Conservation (phyloP, 768 basidiomycete genomes). For the Agrocybe praecox region DNA sequence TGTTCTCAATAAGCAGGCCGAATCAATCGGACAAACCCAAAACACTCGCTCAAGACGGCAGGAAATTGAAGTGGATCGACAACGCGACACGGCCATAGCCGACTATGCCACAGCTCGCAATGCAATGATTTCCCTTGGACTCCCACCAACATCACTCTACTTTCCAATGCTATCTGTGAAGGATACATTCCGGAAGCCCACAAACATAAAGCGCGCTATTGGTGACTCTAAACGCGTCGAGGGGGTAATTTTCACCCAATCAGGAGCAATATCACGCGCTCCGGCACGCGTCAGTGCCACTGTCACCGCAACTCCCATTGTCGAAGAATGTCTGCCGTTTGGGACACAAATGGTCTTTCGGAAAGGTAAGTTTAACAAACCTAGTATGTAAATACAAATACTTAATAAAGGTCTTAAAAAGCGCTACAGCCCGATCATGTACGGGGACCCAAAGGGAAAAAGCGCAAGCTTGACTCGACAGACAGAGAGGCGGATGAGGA, state of each 20-base stretch:
- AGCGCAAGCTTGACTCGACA: background rate
- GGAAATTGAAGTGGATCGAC: background rate
- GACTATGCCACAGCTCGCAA: conserved; percentile 11
- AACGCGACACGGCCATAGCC: conserved; percentile 6
- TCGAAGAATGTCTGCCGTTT: background rate
- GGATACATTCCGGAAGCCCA: conserved; percentile 15
- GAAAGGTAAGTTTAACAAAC: background rate
- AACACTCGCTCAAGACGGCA: conserved; percentile 8
- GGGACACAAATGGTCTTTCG: background rate
- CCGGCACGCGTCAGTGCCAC: no score
- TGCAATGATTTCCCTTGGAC: conserved; percentile 4
- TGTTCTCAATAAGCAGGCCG: background rate
- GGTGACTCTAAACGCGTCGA: conserved; percentile 15
- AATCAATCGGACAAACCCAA: conserved; percentile 9
- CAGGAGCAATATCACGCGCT: background rate
- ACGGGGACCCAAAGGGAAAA: background rate
- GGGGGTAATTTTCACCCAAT: conserved; percentile 12
- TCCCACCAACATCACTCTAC: background rate
- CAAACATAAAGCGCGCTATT: conserved; percentile 5
- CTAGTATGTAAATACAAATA: background rate
- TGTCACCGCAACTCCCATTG: no score
- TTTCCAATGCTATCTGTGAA: conserved; percentile 12
- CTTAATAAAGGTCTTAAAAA: background rate
- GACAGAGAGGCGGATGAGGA: background rate
- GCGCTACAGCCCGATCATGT: background rate